A percentile compares a stretch with the other conserved stretches of the same genome.
phyloP scores from a whole-genome alignment of 2,329 filamentous ascomycete species.

The Chrysoporthe puriensis region DNA sequence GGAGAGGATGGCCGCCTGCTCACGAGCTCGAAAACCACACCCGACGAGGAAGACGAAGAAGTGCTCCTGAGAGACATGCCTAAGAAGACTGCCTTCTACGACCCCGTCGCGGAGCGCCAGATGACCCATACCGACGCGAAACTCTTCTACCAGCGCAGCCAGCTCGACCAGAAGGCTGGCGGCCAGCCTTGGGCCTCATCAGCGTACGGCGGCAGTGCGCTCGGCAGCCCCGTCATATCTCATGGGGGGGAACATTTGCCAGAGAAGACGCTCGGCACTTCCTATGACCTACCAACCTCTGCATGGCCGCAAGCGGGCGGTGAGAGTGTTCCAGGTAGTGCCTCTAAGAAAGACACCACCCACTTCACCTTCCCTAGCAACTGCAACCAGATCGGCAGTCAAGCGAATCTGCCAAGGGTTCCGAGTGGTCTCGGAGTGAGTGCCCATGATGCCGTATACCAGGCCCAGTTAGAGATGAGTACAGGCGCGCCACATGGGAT shows the following conservation, averaged over 20 bases:
- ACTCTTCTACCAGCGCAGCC: constrained; percentile 91
- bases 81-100: constrained; percentile 84
- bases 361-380: constrained; percentile 25
- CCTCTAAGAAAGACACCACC: constrained; percentile 28
- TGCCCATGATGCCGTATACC: constrained; percentile 33
- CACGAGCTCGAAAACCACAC: constrained; percentile 24
- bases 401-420: constrained; percentile 18
- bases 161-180: constrained; percentile 58
- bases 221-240: constrained; percentile 50
- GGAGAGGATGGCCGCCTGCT: constrained; percentile 31
- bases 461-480: constrained; percentile 28
- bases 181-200: constrained; percentile 42
- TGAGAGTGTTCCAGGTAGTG: constrained; percentile 25
- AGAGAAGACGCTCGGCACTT: constrained; percentile 23
- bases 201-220: constrained; percentile 44
- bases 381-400: constrained; percentile 27
- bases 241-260: constrained; percentile 20
- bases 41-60: constrained; percentile 45
- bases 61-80: constrained; percentile 65
- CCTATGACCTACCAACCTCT: constrained; percentile 20
- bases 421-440: constrained; percentile 23
- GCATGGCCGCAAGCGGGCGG: constrained; percentile 26
- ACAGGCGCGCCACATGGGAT: constrained; percentile 58
- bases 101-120: constrained; percentile 90
- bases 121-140: constrained; percentile 95